Evolutionary conservation across 164 flowering plant genomes (phyloP), one percentile per base, ranked within the genome.

Genomic region (Vitis cinerea): DNA sequence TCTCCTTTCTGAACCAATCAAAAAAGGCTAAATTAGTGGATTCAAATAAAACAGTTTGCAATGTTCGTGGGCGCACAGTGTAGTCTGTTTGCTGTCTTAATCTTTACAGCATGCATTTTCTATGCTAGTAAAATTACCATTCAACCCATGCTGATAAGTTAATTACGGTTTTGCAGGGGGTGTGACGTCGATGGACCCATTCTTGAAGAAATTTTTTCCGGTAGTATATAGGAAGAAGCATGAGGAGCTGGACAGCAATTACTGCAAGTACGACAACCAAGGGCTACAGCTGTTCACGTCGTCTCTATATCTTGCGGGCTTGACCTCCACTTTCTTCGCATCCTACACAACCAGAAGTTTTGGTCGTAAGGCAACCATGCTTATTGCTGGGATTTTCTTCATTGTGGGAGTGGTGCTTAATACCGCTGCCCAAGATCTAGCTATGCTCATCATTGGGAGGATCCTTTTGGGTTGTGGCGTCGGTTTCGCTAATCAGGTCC

Each of bases 401-500:
- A 76, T 87, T 0, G 47, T 64, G 0, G 99, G 99, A 0, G 93
- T 88, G 10, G 71, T 81, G 1, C 29, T 94, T 0, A 94, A 91
- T 50, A 85, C 94, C 9, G 93, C 84, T 0, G 99, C 99, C 14
- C 87, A 84, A 49, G 75, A 92, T 66, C 82, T 92, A 30, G 85
- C 83, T 47, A 92, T 94, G 98, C 93, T 94, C 64, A 91, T 92
- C 57, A n/a, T 87, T 19, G 99, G 99, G 2, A 80, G 99, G 72
- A 90, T 94, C 60, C 71, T 91, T 58, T 94, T 94, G 17, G 99
- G 99, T 8, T 91, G 95, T 70, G 99, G 99, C 0, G 99, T 94
- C 58, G 99, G 99, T 49, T 94, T 94, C 37, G 98, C 96, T 63
- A 94, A 94, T 77, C 97, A 94, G 95, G 98, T 91, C 8, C 14